Conservation (phyloP, 306 rosid species). For the Corylus heterophylla region DNA sequence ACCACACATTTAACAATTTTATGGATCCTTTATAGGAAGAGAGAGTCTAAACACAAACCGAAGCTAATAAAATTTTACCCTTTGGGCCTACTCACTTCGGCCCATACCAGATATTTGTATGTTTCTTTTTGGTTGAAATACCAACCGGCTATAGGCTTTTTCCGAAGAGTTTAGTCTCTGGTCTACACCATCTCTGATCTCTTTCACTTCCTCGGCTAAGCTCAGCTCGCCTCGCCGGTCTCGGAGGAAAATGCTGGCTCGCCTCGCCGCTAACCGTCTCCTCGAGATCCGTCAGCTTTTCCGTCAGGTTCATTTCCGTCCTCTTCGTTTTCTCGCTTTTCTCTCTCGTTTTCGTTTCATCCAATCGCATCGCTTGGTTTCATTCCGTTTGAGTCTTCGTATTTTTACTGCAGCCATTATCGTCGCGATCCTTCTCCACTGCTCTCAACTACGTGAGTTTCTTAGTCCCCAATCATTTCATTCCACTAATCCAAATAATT, state of each 20-base stretch:
- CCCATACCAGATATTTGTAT: no score
- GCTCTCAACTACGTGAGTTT: conserved; percentile 87
- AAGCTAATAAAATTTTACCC: no score
- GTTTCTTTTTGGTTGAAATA: no score
- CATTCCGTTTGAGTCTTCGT: conserved; percentile 10
- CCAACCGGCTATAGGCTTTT: no score
- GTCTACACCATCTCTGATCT: background rate
- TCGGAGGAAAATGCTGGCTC: conserved; percentile 68
- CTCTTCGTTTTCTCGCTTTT: conserved; percentile 6
- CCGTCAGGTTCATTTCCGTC: conserved; percentile 60
- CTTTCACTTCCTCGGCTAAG: background rate
- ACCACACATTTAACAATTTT: no score
- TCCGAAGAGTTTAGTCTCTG: background rate
- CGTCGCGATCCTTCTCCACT: conserved; percentile 78
- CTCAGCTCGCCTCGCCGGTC: background rate
- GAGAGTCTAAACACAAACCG: no score
- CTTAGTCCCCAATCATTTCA: conserved; percentile 6
- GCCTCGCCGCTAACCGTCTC: conserved; percentile 72
- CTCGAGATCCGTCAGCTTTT: conserved; percentile 75
- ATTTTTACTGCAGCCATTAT: conserved; percentile 37
- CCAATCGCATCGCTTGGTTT: conserved; percentile 12
- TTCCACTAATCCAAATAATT: background rate
- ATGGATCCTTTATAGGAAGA: no score
- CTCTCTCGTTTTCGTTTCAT: conserved; percentile 7
- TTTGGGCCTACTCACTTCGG: no score